phyloP scores from a whole-genome alignment of 2,329 filamentous ascomycete genomes.

The Plectosphaerella cucumerina region DNA sequence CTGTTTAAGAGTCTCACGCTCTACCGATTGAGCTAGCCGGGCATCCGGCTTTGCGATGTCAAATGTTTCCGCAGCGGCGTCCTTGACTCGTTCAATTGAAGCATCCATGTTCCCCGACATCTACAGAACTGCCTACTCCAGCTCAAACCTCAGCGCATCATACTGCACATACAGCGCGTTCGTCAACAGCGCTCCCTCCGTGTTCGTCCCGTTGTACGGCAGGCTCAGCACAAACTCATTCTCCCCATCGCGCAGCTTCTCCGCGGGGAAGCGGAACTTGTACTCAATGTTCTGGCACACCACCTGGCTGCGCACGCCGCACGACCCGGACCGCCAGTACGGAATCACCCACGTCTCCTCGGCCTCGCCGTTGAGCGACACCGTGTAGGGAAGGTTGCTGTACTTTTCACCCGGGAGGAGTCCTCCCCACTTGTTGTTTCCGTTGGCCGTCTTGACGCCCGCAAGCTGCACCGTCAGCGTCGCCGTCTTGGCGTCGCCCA shows the following conservation, averaged over 20 bases:
- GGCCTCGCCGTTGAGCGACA: conserved; percentile 33
- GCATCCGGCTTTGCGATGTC: conserved; percentile 41
- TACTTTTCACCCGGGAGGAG: conserved; percentile 39
- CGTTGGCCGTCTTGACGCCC: conserved; percentile 55
- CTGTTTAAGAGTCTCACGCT: conserved; percentile 63
- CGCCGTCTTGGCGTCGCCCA: conserved; percentile 44
- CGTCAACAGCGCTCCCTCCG: conserved; percentile 53
- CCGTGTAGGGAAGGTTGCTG: conserved; percentile 43
- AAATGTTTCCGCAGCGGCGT: too few species aligned
- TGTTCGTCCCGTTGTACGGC: conserved; percentile 55
- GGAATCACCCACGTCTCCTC: conserved; percentile 53
- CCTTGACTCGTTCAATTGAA: too few species aligned
- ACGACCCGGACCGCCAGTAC: conserved; percentile 41
- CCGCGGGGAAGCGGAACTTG: conserved; percentile 53
- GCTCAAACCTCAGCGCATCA: conserved; percentile 57
- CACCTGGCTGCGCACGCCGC: conserved; percentile 55
- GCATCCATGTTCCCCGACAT: too few species aligned
- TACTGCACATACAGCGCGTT: conserved; percentile 59
- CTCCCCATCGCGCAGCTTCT: conserved; percentile 41
- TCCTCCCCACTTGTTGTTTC: conserved; percentile 52
- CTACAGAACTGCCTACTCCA: conserved; percentile 26
- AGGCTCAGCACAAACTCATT: conserved; percentile 55
- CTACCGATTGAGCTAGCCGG: conserved; percentile 66
- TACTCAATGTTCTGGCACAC: conserved; percentile 58
- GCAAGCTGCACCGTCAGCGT: conserved; percentile 61